phyloP scores from a whole-genome alignment of 2,329 filamentous ascomycete species.

The Macrophomina pseudophaseolina region DNA sequence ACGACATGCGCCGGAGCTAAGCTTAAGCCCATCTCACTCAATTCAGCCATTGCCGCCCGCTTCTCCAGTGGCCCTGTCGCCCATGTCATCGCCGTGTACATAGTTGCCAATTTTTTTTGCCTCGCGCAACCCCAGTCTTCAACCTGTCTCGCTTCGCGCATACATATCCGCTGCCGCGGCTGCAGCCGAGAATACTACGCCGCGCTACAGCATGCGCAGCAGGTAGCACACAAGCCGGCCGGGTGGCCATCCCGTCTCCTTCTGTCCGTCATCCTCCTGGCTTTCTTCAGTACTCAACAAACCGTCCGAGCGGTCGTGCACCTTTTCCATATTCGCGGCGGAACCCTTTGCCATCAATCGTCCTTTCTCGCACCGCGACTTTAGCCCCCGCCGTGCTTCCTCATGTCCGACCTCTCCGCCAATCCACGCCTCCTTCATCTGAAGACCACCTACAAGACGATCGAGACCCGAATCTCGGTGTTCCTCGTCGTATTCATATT shows the following conservation, averaged over 20 bases:
- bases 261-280: neutral
- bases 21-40: neutral
- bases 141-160: slow-evolving; percentile 51
- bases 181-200: slow-evolving; percentile 53
- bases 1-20: slow-evolving; percentile 9
- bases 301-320: too few relatives aligned
- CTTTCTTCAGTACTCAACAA: neutral
- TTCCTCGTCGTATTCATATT: slow-evolving; percentile 65
- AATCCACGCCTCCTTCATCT: neutral
- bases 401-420: neutral
- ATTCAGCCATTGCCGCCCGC: neutral
- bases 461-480: neutral
- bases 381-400: neutral
- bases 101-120: neutral
- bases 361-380: neutral
- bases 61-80: neutral
- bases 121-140: slow-evolving; percentile 31
- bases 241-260: slow-evolving; percentile 45
- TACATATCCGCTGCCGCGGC: slow-evolving; percentile 47
- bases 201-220: slow-evolving; percentile 43
- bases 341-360: neutral
- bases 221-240: slow-evolving; percentile 51
- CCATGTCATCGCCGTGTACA: neutral
- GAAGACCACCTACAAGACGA: neutral
- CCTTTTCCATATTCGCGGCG: neutral